These are phyloP conservation scores for Cercospora sp. DNA, from an alignment of 2,329 filamentous ascomycete species.

Conservation along the genomic window DNA sequence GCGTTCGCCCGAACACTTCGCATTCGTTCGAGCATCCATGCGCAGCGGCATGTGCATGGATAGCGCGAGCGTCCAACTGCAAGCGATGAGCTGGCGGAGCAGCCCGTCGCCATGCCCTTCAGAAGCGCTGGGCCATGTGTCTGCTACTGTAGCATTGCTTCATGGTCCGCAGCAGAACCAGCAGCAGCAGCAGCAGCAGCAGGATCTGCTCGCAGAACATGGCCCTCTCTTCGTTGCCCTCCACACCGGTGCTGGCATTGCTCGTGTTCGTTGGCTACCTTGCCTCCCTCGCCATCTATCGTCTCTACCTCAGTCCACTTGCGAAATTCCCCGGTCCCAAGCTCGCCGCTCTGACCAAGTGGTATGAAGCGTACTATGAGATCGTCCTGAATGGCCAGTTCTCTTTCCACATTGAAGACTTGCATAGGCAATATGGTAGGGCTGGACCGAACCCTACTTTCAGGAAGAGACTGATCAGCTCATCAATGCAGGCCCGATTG, in stretches of 20 bases:
- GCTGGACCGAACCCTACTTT: not conserved
- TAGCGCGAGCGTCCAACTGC: not conserved
- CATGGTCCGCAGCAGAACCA: not conserved
- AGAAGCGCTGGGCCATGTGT: not conserved
- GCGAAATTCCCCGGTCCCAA: constrained; percentile 35
- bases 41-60: not conserved
- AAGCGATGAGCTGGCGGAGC: not conserved
- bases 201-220: constrained; percentile 6
- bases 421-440: constrained; percentile 35
- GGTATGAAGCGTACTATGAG: constrained; percentile 37
- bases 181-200: not conserved
- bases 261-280: constrained; percentile 18
- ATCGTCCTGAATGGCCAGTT: constrained; percentile 32
- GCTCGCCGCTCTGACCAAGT: constrained; percentile 31
- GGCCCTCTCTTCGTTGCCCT: constrained; percentile 12
- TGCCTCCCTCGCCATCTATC: constrained; percentile 26
- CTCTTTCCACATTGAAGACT: constrained; percentile 30
- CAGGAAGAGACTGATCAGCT: not conserved
- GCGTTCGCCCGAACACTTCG: not conserved
- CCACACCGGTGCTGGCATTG: constrained; percentile 11
- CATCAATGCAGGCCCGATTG: constrained; percentile 24
- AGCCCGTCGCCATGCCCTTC: not conserved
- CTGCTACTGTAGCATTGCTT: not conserved
- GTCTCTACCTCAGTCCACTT: constrained; percentile 31
- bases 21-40: not conserved